These are phyloP conservation scores for Ascochyta pisi DNA, from an alignment of 2,329 filamentous ascomycete genomes.

Conservation along the genomic window DNA sequence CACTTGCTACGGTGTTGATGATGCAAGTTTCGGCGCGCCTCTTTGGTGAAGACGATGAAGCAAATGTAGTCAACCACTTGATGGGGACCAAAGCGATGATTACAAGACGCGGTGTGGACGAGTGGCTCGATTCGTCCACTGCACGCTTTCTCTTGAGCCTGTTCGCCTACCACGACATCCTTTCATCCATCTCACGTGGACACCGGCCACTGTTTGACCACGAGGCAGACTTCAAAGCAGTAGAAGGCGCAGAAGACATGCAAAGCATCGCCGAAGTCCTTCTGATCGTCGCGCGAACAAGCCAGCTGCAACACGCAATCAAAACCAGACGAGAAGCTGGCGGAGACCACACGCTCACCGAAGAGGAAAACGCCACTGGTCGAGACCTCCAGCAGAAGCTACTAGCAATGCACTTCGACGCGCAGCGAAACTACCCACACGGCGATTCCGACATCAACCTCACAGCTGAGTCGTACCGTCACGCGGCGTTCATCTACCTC, in stretches of 20 bases:
- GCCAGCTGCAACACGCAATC: slow-evolving; percentile 31
- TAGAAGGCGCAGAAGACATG: slow-evolving; percentile 35
- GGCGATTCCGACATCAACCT: slow-evolving; percentile 22
- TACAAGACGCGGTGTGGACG: slow-evolving; percentile 16
- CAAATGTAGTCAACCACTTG: slow-evolving; percentile 37
- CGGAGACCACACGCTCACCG: slow-evolving; percentile 17
- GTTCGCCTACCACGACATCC: slow-evolving; percentile 44
- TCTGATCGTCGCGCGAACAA: slow-evolving; percentile 36
- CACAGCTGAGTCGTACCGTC: slow-evolving; percentile 41
- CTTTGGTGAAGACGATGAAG: slow-evolving; percentile 37
- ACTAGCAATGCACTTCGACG: slow-evolving; percentile 24
- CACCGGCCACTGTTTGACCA: slow-evolving; percentile 35
- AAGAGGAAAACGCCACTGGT: slow-evolving; percentile 28
- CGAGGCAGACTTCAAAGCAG: slow-evolving; percentile 25
- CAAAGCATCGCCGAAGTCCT: slow-evolving; percentile 35
- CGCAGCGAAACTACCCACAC: slow-evolving; percentile 7
- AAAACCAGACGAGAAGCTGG: slow-evolving; percentile 19
- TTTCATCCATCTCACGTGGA: slow-evolving; percentile 39
- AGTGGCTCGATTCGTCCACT: slow-evolving; percentile 26
- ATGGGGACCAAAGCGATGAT: slow-evolving; percentile 43
- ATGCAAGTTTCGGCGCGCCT: slow-evolving; percentile 43
- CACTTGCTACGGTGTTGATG: slow-evolving; percentile 43
- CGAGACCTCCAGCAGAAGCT: slow-evolving; percentile 28
- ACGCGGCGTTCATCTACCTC: slow-evolving; percentile 45
- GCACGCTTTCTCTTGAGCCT: slow-evolving; percentile 38